phyloP scores from a whole-genome alignment of 2,329 filamentous ascomycete species.

The Diplodia intermedia region DNA sequence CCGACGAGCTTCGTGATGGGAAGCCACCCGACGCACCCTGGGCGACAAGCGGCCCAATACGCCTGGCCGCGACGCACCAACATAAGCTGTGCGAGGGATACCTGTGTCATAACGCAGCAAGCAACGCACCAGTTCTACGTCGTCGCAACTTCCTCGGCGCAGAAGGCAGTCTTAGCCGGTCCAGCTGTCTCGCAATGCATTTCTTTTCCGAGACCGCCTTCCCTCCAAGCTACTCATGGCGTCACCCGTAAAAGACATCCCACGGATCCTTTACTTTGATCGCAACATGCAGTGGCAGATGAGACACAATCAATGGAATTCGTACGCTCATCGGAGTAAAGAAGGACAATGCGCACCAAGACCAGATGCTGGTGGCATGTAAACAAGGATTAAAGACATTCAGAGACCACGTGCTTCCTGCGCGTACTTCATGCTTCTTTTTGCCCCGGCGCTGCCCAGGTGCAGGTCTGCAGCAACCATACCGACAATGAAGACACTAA shows the following conservation, averaged over 20 bases:
- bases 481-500: constrained; percentile 31
- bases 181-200: not conserved
- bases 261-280: not conserved
- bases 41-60: constrained; percentile 10
- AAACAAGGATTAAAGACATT: not conserved
- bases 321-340: not conserved
- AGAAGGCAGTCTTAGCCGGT: not conserved
- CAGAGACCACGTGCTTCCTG: constrained; percentile 6
- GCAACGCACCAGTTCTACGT: not conserved
- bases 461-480: constrained; percentile 31
- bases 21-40: constrained; percentile 9
- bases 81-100: constrained; percentile 19
- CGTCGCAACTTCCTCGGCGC: not conserved
- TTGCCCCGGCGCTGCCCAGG: constrained; percentile 27
- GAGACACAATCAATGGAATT: not conserved
- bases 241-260: not conserved
- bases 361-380: not conserved
- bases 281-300: not conserved
- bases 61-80: constrained; percentile 13
- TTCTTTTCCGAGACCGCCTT: not conserved
- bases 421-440: constrained; percentile 19
- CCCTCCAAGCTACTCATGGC: not conserved
- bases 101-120: constrained; percentile 24
- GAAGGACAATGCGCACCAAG: not conserved
- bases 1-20: constrained; percentile 5